Evolutionary conservation across 2,329 filamentous ascomycete species (phyloP).

Genomic region (Karstenula rhodostoma): DNA sequence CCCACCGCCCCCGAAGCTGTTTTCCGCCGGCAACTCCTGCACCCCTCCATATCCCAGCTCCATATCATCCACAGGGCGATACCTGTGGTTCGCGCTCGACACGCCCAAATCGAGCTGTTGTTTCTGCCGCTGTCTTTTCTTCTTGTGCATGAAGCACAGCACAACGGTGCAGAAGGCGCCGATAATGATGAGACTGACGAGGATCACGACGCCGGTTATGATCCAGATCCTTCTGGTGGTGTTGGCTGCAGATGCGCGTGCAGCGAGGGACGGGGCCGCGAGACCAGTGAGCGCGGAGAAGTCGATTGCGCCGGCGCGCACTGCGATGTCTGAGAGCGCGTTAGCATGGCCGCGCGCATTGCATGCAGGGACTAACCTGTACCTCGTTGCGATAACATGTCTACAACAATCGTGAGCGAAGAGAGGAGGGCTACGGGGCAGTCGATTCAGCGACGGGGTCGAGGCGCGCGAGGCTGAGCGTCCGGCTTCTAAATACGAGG

Average conservation of each 20-base stretch:
- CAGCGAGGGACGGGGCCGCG: neutral
- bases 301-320: conserved; percentile 5
- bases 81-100: conserved; percentile 10
- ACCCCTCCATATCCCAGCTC: conserved; percentile 8
- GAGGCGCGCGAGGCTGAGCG: neutral
- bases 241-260: neutral
- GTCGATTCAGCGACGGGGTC: neutral
- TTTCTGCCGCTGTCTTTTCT: conserved; percentile 11
- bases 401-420: neutral
- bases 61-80: conserved; percentile 10
- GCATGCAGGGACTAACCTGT: neutral
- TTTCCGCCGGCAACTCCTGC: conserved; percentile 16
- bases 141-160: conserved; percentile 12
- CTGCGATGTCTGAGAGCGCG: conserved; percentile 3
- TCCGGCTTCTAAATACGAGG: conserved; percentile 1
- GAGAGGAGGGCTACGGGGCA: no score
- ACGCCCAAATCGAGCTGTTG: neutral
- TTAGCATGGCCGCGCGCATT: neutral
- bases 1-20: neutral
- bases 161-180: conserved; percentile 18
- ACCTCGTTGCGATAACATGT: conserved; percentile 6
- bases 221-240: conserved; percentile 10
- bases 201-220: conserved; percentile 5
- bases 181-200: conserved; percentile 4
- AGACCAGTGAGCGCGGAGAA: conserved; percentile 12